Conservation (phyloP, 2,329 filamentous ascomycete genomes). For the Ampelomyces quisqualis region DNA sequence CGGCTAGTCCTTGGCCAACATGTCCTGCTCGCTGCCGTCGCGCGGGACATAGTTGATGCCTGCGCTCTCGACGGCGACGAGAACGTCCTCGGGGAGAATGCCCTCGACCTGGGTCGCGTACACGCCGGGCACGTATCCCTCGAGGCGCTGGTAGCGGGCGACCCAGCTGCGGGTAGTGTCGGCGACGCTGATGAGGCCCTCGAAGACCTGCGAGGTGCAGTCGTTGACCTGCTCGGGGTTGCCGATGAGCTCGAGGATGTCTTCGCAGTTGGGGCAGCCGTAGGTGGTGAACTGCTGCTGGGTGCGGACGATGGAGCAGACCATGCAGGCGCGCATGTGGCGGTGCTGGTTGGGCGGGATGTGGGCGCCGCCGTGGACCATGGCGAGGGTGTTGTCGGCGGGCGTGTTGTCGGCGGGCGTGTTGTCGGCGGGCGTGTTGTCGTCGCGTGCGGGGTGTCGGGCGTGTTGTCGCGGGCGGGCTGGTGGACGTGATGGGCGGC, state of each 20-base stretch:
- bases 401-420: constrained; percentile 7
- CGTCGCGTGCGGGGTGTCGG: neutral
- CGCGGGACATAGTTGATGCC: constrained; percentile 62
- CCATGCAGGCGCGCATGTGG: constrained; percentile 94
- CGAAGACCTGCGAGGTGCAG: constrained; percentile 95
- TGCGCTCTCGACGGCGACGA: constrained; percentile 58
- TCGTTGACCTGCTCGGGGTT: constrained; percentile 80
- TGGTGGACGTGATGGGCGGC: no score
- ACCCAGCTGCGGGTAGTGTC: constrained; percentile 89
- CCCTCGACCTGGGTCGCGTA: constrained; percentile 96
- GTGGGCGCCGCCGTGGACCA: constrained; percentile 57
- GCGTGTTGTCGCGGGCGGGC: no score
- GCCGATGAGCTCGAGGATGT: constrained; percentile 79
- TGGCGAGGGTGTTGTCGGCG: constrained; percentile 17
- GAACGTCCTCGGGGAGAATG: constrained; percentile 61
- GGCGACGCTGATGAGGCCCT: constrained; percentile 82
- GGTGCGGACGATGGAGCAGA: constrained; percentile 92
- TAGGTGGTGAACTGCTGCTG: constrained; percentile 76
- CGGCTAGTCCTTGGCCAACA: constrained; percentile 34
- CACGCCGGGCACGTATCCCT: constrained; percentile 82
- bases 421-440: constrained; percentile 1
- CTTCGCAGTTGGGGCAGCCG: constrained; percentile 96
- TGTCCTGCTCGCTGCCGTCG: constrained; percentile 43
- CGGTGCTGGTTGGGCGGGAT: constrained; percentile 75
- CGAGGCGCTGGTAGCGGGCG: constrained; percentile 91